Evolutionary conservation across 768 basidiomycete genomes (phyloP), one percentile per base, ranked within the genome.

Genomic region (Asterophora parasitica): DNA sequence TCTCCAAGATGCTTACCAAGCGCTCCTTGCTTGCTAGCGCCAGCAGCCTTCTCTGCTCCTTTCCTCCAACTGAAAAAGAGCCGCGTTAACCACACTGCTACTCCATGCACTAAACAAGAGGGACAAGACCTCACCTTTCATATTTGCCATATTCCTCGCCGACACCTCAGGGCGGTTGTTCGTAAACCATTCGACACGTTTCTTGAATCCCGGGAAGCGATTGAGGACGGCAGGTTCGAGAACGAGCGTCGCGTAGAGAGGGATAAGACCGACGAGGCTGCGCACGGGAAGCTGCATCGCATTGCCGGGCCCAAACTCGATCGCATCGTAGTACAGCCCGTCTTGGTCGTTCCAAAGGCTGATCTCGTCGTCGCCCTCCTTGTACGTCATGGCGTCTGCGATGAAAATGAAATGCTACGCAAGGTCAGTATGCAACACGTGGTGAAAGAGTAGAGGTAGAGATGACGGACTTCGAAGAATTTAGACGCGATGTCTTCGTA

Each of bases 401-500:
- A 99, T 99, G 73, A 93, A 95, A 59, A 98, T 85, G 68, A 98
- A 99, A 65, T 98, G 93, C 86, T 93, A 58, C 30, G 15, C 42
- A 0, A 46, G 30, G 20, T 39, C 12, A 43, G 32, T 30, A 23
- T 23, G 23, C 23, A 23, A 23, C 15, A 15, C 1, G 9, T 19
- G 19, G 2, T n/a, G 36, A 7, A n/a, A 10, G 33, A 47, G n/a
- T 34, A 31, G 31, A 10, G 27, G 44, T 33, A 17, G 9, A 2
- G 19, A 30, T 4, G 17, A 52, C 65, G 20, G 39, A 82, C 87
- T 76, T 92, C 88, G 48, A 96, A 92, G 65, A 96, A 96, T 66
- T 99, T 99, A 41, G 93, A 96, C 17, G 96, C 96, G 51, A 99
- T 99, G 63, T 99, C 96, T 66, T 99, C 96, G 60, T 99, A 99